Evolutionary conservation across 2,329 filamentous ascomycete species (phyloP), one percentile per base, ranked within the genome.

Genomic region (Helminthosporium solani): DNA sequence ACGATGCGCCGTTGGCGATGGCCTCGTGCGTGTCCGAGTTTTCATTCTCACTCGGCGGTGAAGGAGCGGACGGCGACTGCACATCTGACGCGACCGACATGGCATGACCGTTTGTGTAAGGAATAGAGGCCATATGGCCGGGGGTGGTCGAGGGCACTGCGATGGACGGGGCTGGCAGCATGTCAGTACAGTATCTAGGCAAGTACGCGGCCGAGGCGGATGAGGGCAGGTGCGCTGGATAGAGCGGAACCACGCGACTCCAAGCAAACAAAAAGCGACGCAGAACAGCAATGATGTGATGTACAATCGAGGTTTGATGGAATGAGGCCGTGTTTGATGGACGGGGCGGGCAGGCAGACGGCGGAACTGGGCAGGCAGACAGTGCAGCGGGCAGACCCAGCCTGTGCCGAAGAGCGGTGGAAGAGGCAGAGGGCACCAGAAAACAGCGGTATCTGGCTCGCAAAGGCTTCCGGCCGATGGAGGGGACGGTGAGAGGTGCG

Each of bases 31-130:
- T 76, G 63, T 95, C 87, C 61, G 88, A 90, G 50, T 87, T 78
- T 59, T 90, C 88, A 77, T 84, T 89, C 60, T 90, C 88, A 72
- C 80, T 87, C 56, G 79, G 79, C 51, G 79, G 75, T 36, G 73
- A 73, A 49, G 72, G 69, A 46, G 78, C 75, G 40, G 71, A 67
- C 44, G 71, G 70, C 46, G 66, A 66, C 49, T 67, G 64, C 53
- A 66, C 70, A 57, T 77, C 72, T 58, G 77, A 75, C 54, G 76
- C 72, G 54, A 74, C 71, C 58, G 81, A 78, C 66, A 81, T 81
- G 60, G 76, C 66, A 70, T 85, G 80, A 66, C 86, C 86, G 73
- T 90, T 88, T 63, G 80, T 77, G 65, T 83, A 77, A 73, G 81
- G 78, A 72, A 83, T 77, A 62, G 79, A 76, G 66, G 82, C 79